phyloP scores from a whole-genome alignment of 2,329 filamentous ascomycete genomes.

The Conoideocrella luteorostrata region DNA sequence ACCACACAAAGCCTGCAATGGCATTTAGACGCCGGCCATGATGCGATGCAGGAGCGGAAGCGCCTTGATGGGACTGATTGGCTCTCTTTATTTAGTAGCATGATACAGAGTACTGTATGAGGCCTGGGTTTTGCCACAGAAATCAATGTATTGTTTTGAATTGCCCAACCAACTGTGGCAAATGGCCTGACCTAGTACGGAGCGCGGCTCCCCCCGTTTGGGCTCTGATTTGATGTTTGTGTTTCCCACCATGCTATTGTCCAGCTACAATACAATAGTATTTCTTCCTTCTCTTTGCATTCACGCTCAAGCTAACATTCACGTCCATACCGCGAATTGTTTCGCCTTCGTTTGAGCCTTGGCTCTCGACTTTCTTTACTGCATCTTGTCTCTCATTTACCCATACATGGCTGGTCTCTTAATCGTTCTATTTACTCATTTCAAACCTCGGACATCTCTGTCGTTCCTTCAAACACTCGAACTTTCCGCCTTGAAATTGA shows the following conservation, averaged over 20 bases:
- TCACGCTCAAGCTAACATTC: background rate
- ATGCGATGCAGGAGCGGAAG: conserved; percentile 4
- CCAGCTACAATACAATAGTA: background rate
- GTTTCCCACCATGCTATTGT: conserved; percentile 7
- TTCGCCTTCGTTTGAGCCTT: background rate
- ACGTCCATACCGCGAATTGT: background rate
- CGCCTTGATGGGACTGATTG: conserved; percentile 1
- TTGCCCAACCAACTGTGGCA: too few species aligned
- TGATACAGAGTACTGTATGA: too few species aligned
- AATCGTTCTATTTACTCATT: background rate
- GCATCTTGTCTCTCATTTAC: conserved; percentile 2
- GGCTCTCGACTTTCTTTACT: conserved; percentile 4
- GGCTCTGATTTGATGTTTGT: background rate
- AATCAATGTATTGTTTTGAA: too few species aligned
- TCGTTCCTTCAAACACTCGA: background rate
- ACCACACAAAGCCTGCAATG: conserved; percentile 3
- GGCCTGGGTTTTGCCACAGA: too few species aligned
- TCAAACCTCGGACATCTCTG: background rate
- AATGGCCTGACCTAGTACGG: too few species aligned
- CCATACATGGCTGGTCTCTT: background rate
- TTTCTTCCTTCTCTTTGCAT: conserved; percentile 1
- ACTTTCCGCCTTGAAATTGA: too few species aligned
- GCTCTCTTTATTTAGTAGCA: background rate
- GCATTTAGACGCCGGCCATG: conserved; percentile 3
- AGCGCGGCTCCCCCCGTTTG: too few species aligned